Conservation (phyloP, 805 yeast species). For the Scheffersomyces amazonensis region DNA sequence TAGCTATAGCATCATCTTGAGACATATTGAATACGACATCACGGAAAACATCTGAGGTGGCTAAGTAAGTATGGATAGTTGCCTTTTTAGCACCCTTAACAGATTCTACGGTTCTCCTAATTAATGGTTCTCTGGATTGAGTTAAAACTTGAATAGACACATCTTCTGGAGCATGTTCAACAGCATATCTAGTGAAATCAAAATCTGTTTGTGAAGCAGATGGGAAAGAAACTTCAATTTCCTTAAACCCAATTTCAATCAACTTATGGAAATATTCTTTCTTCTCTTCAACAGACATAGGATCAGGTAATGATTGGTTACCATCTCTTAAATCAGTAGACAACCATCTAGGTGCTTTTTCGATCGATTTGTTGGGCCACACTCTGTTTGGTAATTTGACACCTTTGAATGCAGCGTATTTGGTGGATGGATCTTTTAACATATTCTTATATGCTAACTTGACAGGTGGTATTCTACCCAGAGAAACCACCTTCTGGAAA, state of each 20-base stretch:
- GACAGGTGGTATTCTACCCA: slow-evolving; percentile 14
- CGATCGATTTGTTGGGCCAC: slow-evolving; percentile 68
- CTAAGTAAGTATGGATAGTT: slow-evolving; percentile 68
- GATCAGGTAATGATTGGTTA: slow-evolving; percentile 79
- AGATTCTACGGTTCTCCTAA: slow-evolving; percentile 71
- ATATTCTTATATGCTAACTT: slow-evolving; percentile 31
- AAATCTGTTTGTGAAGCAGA: slow-evolving; percentile 82
- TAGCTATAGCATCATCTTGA: slow-evolving; percentile 60
- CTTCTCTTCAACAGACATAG: slow-evolving; percentile 73
- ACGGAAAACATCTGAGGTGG: slow-evolving; percentile 73
- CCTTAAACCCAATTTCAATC: slow-evolving; percentile 72
- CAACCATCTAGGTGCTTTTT: slow-evolving; percentile 77
- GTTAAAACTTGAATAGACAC: slow-evolving; percentile 71
- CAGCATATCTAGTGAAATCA: slow-evolving; percentile 78
- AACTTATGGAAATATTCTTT: slow-evolving; percentile 72
- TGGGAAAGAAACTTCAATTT: slow-evolving; percentile 78
- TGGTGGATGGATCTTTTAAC: slow-evolving; percentile 68
- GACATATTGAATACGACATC: slow-evolving; percentile 75
- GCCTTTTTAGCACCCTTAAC: slow-evolving; percentile 72
- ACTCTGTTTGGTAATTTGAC: slow-evolving; percentile 58
- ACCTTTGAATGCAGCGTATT: slow-evolving; percentile 56
- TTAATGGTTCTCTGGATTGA: slow-evolving; percentile 73
- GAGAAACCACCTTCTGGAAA: slow-evolving; percentile 21
- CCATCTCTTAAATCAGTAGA: slow-evolving; percentile 81
- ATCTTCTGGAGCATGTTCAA: slow-evolving; percentile 74